Base-by-base conservation (phyloP, 805 yeast genomes). In the Saccharomycopsis sp. region DNA sequence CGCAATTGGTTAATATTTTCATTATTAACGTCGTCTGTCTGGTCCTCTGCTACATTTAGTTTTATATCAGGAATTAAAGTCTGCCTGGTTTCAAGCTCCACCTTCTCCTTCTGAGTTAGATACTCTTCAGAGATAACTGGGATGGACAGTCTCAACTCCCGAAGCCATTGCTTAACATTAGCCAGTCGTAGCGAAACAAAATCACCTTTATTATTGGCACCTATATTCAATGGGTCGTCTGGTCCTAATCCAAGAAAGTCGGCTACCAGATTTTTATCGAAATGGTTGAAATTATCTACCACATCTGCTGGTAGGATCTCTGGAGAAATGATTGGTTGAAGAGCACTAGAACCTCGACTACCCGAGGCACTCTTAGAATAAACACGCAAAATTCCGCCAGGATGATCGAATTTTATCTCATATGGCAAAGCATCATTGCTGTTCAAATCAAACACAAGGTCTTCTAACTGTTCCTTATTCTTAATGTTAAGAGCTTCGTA, bases 361-460 rank as follows among this genome's bases (percentile, higher is more conserved):
- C 38, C 12, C 29, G 22, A 12, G 7, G 38, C n/a, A 5, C n/a
- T 20, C 3, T 49, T 47, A 9, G 47, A 34, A 3, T 23, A 22
- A 2, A 58, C 50, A 15, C 22, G 7, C 14, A 59, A n/a, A 12
- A 35, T 14, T 22, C 23, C 12, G 12, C 53, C 47, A 23, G 47
- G 20, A 47, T 54, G 41, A 52, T 60, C 57, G 23, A 57, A 58
- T 20, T 44, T 29, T 19, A 58, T 25, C 15, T 42, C 41, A 20
- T 23, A 35, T 34, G 59, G 51, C 47, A 59, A 54, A 12, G 52
- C 23, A 19, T 56, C 56, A 2, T 42, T 42, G 14, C 42, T 35
- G 24, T 47, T 52, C 59, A 59, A 56, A 14, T 59, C 62, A 54
- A 59, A 56, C n/a, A 56, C 38, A 20, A 59, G 38, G 8, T 56